Base-by-base conservation (phyloP, 2,329 filamentous ascomycete species). In the Fusarium hostae region DNA sequence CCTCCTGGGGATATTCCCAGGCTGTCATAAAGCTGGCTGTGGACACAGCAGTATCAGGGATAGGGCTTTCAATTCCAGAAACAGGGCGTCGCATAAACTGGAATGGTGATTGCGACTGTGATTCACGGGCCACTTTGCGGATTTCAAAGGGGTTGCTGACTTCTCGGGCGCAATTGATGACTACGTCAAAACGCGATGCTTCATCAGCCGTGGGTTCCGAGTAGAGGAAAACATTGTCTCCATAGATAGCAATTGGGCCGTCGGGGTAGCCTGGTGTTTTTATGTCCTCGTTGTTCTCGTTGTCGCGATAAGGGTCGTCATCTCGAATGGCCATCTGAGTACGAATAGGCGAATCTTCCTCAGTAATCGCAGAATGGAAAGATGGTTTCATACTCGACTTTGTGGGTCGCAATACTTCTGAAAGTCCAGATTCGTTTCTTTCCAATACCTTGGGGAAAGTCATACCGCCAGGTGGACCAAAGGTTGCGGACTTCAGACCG, bases 121-220 rank as follows among this genome's bases (percentile, higher is more conserved):
- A 71, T 63, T 79, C 69, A 74, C 79, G 54, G 74, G 72, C 73
- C 32, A 73, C 57, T 52, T 39, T 73, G 39, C 63, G 68, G n/a
- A 70, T 79, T 70, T 82, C 82, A 77, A 95, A 94, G 0, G 93
- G 93, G 76, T 96, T 95, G 63, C 86, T 86, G 4, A 96, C 93
- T 80, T 97, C 93, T 63, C 91, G 90, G 2, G 93, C 93, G 10
- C 95, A 93, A 71, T 97, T 97, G 77, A 96, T 90, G 22, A 97
- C 90, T 5, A 95, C 91, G 74, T 96, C 94, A 72, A 95, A 97
- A 37, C 88, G 86, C 15, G 91, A 86, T 5, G 93, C 93, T 78
- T 95, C 92, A 43, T 94, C 91, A 0, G 90, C 90, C 2, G 91
- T 93, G 1, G 93, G 93, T 78, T 97, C 93, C 43, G 93, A 84